These are phyloP conservation scores for Candida neerlandica DNA, from an alignment of 1,139 yeast species.

Conservation along the genomic window DNA sequence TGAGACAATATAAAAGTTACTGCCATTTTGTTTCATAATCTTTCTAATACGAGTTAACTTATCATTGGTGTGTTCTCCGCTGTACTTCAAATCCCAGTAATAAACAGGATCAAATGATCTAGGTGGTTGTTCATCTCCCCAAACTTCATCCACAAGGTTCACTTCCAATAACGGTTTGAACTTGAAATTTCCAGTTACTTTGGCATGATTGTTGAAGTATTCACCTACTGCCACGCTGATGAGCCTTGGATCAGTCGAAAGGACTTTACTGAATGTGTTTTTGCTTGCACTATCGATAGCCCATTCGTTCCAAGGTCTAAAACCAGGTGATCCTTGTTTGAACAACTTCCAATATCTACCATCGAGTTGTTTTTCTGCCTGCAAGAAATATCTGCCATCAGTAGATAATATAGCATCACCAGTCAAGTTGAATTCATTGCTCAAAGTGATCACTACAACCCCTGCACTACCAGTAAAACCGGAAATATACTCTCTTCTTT, in stretches of 20 bases:
- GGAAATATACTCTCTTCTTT: constrained; percentile 50
- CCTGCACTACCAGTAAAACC: constrained; percentile 66
- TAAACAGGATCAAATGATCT: constrained; percentile 44
- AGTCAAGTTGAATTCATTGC: constrained; percentile 27
- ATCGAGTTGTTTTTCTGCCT: constrained; percentile 47
- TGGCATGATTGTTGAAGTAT: constrained; percentile 29
- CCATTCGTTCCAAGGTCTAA: constrained; percentile 42
- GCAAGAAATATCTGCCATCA: constrained; percentile 58
- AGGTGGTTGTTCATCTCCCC: constrained; percentile 44
- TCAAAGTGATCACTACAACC: constrained; percentile 51
- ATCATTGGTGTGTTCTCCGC: constrained; percentile 46
- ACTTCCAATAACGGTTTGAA: constrained; percentile 34
- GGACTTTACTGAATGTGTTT: constrained; percentile 36
- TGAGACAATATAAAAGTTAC: constrained; percentile 38
- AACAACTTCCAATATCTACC: constrained; percentile 36
- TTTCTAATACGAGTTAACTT: constrained; percentile 34
- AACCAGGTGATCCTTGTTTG: constrained; percentile 40
- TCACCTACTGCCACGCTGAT: constrained; percentile 39
- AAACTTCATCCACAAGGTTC: constrained; percentile 43
- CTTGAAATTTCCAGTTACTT: constrained; percentile 23
- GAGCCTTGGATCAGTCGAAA: constrained; percentile 45
- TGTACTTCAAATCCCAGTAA: constrained; percentile 38
- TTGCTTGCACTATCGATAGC: constrained; percentile 36
- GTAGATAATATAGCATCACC: constrained; percentile 55
- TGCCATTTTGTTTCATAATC: constrained; percentile 23